Base-by-base conservation (phyloP, 371 early-diverging fungal species). In the Apophysomyces variabilis region DNA sequence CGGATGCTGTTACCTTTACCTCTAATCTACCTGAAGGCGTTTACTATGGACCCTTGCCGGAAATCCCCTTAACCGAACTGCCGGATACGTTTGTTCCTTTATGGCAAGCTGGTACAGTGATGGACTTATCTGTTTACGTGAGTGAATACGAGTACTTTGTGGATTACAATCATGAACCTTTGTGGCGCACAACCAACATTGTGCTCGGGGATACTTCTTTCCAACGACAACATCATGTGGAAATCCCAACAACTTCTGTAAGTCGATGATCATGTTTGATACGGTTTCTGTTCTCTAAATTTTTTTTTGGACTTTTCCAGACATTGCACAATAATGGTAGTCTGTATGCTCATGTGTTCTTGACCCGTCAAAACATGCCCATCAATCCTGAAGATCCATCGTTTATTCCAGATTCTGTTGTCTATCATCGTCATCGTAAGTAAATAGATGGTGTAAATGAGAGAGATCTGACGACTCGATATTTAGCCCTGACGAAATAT, bases 271-370 rank as follows among this genome's bases (percentile, higher is more conserved):
- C 13, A 18, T 45, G 7, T 38, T 14, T 3, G 37, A 47, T 39
- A 21, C n/a, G 32, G 3, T 3, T 26, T 26, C 3, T 9, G 4
- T 14, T 16, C 16, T 16, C 32, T 57, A 46, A 7, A 35, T 58
- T 38, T 36, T 26, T 59, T 35, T 65, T 37, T n/a, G 26, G 1
- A 26, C 26, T 26, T 26, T 44, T 46, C 69, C 87, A 87, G 69
- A 77, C 57, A 26, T 85, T 93, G 3, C 90, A 90, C 78, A 76
- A 91, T 62, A 96, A 96, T 68, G 95, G 93, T 21, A 87, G 92
- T 12, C 73, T 94, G 2, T 96, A 90, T 72, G 93, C 93, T 14
- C 96, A 96, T 71, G 79, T 92, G 38, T 93, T 87, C 80, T 69
- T 94, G 62, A 79, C 85, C 5, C 79, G 77, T 43, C 41, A 80